phyloP scores from a whole-genome alignment of 306 rosid species.

The Medicago arabica region DNA sequence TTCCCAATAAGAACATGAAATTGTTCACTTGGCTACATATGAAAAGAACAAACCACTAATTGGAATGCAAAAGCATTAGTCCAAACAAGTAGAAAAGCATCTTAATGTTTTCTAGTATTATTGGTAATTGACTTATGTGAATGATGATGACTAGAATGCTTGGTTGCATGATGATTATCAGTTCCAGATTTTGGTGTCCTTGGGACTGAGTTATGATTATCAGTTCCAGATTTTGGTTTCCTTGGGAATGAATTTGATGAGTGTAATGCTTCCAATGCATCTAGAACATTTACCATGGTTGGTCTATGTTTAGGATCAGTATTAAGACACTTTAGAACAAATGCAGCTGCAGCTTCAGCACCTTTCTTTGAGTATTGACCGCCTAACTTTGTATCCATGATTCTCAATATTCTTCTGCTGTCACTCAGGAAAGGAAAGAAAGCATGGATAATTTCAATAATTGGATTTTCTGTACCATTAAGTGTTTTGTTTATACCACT shows the following conservation, averaged over 20 bases:
- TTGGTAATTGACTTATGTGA: constrained; percentile 43
- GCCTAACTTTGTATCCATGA: constrained; percentile 81
- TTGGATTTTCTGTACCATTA: constrained; percentile 32
- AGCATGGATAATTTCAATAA: constrained; percentile 43
- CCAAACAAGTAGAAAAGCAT: not conserved
- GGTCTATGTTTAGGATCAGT: constrained; percentile 76
- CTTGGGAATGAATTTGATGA: constrained; percentile 52
- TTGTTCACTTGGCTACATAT: not conserved
- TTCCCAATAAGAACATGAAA: constrained; percentile 24
- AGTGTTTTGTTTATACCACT: not conserved
- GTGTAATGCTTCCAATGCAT: constrained; percentile 61
- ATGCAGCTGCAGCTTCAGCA: constrained; percentile 80
- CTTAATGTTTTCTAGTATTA: constrained; percentile 38
- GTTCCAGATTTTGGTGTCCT: constrained; percentile 47
- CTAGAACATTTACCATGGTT: constrained; percentile 65
- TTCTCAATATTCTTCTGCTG: constrained; percentile 66
- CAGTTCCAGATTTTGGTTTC: constrained; percentile 45
- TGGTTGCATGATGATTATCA: constrained; percentile 35
- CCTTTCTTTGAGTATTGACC: constrained; percentile 90
- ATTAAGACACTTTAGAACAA: constrained; percentile 69
- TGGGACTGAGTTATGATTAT: constrained; percentile 42
- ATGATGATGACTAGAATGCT: constrained; percentile 48
- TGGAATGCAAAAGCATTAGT: constrained; percentile 16
- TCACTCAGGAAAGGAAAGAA: constrained; percentile 62
- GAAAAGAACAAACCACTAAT: constrained; percentile 6